These are phyloP conservation scores for Rhynchosporium secalis DNA, from an alignment of 2,329 filamentous ascomycete species.

Conservation along the genomic window DNA sequence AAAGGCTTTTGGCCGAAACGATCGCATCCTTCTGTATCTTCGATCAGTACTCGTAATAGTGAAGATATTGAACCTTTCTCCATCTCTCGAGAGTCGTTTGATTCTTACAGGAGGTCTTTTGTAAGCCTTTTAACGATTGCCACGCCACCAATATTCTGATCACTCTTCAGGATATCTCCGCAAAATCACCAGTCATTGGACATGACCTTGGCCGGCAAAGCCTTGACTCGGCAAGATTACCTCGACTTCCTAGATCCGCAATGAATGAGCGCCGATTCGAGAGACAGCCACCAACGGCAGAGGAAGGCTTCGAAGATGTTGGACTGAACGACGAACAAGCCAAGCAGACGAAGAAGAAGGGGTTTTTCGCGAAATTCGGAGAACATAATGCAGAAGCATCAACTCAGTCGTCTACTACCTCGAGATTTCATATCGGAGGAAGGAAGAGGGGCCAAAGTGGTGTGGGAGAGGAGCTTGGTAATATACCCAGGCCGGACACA, in stretches of 20 bases:
- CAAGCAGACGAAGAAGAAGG: conserved; percentile 61
- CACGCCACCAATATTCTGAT: conserved; percentile 14
- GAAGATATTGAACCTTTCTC: conserved; percentile 90
- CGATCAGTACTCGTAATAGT: conserved; percentile 58
- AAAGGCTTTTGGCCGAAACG: conserved; percentile 71
- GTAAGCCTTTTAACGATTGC: conserved; percentile 53
- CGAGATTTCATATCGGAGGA: conserved; percentile 67
- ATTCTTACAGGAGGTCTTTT: conserved; percentile 94
- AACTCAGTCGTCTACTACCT: conserved; percentile 47
- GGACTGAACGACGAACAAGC: conserved; percentile 75
- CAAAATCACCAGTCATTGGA: conserved; percentile 71
- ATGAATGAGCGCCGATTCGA: conserved; percentile 59
- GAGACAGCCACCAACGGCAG: conserved; percentile 63
- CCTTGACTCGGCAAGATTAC: conserved; percentile 71
- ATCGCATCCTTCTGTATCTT: conserved; percentile 52
- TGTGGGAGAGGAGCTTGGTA: conserved; percentile 69
- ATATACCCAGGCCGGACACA: conserved; percentile 47
- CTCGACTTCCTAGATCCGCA: conserved; percentile 62
- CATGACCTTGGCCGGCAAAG: conserved; percentile 70
- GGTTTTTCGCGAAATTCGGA: conserved; percentile 80
- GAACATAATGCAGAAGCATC: conserved; percentile 45
- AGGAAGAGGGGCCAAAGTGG: conserved; percentile 72
- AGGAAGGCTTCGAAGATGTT: conserved; percentile 88
- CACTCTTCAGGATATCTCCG: conserved; percentile 77
- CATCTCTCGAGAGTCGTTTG: conserved; percentile 95